Percentiles rank a stretch among this genome's conserved stretches.
Evolutionary conservation across 129 eudicot genomes (phyloP).

Genomic region (Scalesia atractyloides): DNA sequence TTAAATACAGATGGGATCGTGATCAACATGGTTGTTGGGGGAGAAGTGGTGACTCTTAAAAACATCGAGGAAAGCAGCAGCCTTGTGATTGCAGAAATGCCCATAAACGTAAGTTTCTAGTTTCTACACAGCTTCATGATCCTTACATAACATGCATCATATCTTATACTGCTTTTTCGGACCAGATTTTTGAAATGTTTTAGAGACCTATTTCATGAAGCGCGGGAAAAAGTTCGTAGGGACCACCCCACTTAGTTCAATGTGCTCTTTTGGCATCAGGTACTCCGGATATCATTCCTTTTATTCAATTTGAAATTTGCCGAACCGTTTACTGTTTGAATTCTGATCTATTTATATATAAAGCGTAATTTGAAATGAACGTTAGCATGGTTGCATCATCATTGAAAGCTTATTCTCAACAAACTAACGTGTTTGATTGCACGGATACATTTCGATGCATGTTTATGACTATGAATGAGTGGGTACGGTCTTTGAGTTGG

Average conservation of each 20-base stretch:
- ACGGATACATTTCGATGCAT: no score
- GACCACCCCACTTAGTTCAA: not conserved
- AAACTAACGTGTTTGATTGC: no score
- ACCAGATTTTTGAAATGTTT: conserved; percentile 83
- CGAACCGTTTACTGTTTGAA: no score
- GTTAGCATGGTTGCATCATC: no score
- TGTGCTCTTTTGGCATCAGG: not conserved
- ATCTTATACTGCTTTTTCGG: not conserved
- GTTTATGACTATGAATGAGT: no score
- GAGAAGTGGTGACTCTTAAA: conserved; percentile 90
- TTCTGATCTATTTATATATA: no score
- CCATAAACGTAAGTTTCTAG: conserved; percentile 72
- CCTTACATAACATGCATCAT: not conserved
- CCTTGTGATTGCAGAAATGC: conserved; percentile 90
- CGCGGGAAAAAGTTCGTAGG: not conserved
- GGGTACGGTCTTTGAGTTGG: no score
- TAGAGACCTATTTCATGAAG: conserved; percentile 27
- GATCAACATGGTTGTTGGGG: conserved; percentile 97
- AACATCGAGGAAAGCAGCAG: conserved; percentile 84
- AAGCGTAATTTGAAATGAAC: no score
- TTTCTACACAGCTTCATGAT: conserved; percentile 19
- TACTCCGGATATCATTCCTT: not conserved
- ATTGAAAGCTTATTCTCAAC: no score
- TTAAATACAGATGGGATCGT: conserved; percentile 78
- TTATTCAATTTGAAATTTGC: no score